Conservation (phyloP, 2,329 filamentous ascomycete species). For the Epichloe scottii region DNA sequence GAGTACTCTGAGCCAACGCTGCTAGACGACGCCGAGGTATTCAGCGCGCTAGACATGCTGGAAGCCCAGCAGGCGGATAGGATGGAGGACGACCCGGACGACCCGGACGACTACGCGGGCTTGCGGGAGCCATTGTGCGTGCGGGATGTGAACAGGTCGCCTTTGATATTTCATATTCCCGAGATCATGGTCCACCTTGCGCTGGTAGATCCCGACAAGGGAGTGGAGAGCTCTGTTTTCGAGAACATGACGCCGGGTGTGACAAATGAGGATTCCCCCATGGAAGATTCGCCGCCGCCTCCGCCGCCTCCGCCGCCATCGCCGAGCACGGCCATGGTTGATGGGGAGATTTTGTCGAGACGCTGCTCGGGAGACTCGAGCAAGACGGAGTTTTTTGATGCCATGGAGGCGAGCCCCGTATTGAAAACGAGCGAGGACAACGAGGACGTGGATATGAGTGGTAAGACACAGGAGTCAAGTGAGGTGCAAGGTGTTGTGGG, state of each 20-base stretch:
- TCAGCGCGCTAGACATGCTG: background rate
- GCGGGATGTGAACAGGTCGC: background rate
- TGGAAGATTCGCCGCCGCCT: background rate
- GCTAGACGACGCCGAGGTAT: background rate
- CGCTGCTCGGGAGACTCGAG: background rate
- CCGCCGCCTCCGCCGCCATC: background rate
- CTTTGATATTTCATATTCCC: background rate
- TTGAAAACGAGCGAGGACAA: no score
- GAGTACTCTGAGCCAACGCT: background rate
- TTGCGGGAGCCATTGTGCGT: background rate
- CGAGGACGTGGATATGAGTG: background rate
- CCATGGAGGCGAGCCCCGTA: no score
- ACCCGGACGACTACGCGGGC: background rate
- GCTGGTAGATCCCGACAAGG: background rate
- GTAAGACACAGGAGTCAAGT: background rate
- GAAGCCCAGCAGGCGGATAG: background rate
- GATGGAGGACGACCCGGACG: background rate
- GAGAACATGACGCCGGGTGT: background rate
- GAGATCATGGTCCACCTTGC: background rate
- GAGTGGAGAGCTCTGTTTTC: background rate
- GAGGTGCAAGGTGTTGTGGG: background rate
- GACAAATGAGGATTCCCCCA: background rate
- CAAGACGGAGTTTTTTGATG: no score
- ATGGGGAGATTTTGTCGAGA: background rate
- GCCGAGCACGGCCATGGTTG: background rate